These are phyloP conservation scores for Trametes sp. DNA, from an alignment of 1,284 basidiomycete genomes.

Conservation along the genomic window DNA sequence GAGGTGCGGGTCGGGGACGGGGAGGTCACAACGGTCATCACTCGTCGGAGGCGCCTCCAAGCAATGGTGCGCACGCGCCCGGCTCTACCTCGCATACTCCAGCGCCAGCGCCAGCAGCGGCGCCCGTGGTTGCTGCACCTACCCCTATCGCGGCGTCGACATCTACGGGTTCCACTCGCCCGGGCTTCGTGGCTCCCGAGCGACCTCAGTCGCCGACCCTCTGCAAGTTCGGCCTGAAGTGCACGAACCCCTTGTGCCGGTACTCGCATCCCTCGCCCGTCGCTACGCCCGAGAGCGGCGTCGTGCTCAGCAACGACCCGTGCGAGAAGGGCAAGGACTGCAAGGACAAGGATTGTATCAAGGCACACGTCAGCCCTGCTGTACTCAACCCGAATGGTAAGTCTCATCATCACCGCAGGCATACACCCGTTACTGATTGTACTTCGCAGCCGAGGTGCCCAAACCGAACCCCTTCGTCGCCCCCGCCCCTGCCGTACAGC, in stretches of 20 bases:
- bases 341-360: constrained; percentile 90
- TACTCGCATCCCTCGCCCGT: constrained; percentile 94
- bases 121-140: constrained; percentile 46
- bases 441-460: constrained; percentile 48
- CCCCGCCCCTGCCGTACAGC: constrained; percentile 36
- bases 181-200: constrained; percentile 68
- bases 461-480: constrained; percentile 44
- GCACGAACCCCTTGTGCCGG: constrained; percentile 85
- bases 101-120: constrained; percentile 25
- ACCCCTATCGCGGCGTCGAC: constrained; percentile 42
- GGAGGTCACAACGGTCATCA: constrained; percentile 41
- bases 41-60: constrained; percentile 16
- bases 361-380: constrained; percentile 88
- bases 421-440: not conserved
- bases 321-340: constrained; percentile 88
- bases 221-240: constrained; percentile 91
- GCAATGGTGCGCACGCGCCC: constrained; percentile 10
- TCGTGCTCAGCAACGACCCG: constrained; percentile 90
- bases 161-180: constrained; percentile 43
- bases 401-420: constrained; percentile 28
- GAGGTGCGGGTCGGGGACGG: constrained; percentile 41
- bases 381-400: constrained; percentile 68
- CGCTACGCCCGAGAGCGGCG: constrained; percentile 89
- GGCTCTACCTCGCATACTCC: constrained; percentile 24
- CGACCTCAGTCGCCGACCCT: constrained; percentile 85